These are phyloP conservation scores for Leccinum subgranulosum DNA, from an alignment of 768 basidiomycete species.

Conservation along the genomic window DNA sequence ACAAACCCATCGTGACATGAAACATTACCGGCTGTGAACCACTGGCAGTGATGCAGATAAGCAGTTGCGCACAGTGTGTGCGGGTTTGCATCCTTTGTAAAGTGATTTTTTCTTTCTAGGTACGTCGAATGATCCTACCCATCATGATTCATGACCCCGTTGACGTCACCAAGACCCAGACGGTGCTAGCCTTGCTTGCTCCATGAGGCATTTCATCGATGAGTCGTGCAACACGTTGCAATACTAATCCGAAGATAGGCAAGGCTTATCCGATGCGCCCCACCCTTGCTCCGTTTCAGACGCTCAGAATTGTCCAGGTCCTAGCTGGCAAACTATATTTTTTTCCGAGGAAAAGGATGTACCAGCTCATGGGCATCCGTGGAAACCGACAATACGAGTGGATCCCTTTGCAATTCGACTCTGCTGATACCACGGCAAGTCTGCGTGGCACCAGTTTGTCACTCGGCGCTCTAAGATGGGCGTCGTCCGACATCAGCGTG, in stretches of 20 bases:
- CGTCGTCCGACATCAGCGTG: slow-evolving; percentile 10
- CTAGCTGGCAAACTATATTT: not conserved
- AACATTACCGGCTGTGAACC: no score
- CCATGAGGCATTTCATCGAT: slow-evolving; percentile 1
- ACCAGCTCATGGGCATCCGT: not conserved
- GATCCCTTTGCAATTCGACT: not conserved
- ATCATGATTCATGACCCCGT: not conserved
- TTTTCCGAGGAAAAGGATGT: slow-evolving; percentile 1
- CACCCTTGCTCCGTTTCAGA: slow-evolving; percentile 1
- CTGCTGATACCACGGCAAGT: slow-evolving; percentile 1
- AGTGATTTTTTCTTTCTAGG: no score
- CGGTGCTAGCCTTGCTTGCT: not conserved
- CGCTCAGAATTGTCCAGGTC: not conserved
- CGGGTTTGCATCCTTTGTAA: no score
- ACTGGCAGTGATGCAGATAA: no score
- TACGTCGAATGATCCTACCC: not conserved
- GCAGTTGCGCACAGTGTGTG: no score
- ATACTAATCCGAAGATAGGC: slow-evolving; percentile 1
- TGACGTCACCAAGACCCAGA: not conserved
- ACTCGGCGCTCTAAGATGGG: not conserved
- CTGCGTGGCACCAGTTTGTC: not conserved
- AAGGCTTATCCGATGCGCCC: slow-evolving; percentile 2
- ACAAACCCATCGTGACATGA: no score
- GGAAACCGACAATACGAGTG: slow-evolving; percentile 6
- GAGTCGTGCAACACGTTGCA: slow-evolving; percentile 14